Evolutionary conservation across 495 filamentous ascomycete species (phyloP).

Genomic region (Echria macrotheca): DNA sequence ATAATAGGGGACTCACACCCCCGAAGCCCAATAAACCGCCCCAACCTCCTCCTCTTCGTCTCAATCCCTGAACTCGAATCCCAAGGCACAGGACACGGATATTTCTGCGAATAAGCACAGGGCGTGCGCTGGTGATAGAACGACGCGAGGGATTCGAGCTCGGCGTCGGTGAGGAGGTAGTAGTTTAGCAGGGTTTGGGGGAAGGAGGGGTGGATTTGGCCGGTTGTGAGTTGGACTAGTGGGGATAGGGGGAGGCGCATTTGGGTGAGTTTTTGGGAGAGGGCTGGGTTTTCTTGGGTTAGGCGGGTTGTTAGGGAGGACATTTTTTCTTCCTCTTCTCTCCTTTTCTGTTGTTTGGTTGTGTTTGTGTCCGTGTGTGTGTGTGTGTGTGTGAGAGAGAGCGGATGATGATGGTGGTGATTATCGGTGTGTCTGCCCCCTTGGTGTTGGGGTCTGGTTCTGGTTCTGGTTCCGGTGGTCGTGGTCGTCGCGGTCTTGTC

Average conservation of each 20-base stretch:
- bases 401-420: too few species aligned
- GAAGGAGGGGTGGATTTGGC: slow-evolving; percentile 58
- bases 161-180: slow-evolving; percentile 64
- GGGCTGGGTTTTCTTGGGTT: slow-evolving; percentile 29
- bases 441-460: too few species aligned
- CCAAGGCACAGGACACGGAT: slow-evolving; percentile 54
- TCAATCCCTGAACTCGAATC: slow-evolving; percentile 38
- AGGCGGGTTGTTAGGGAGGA: slow-evolving; percentile 25
- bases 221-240: slow-evolving; percentile 54
- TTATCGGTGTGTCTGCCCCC: too few species aligned
- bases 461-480: too few species aligned
- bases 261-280: slow-evolving; percentile 37
- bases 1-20: slow-evolving; percentile 52
- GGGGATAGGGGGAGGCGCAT: slow-evolving; percentile 51
- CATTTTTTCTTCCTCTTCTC: slow-evolving; percentile 11
- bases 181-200: slow-evolving; percentile 61
- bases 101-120: slow-evolving; percentile 46
- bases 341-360: neutral
- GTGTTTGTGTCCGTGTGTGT: neutral
- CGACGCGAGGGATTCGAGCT: slow-evolving; percentile 66
- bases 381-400: neutral
- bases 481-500: neutral
- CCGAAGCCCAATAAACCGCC: slow-evolving; percentile 60
- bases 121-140: slow-evolving; percentile 72
- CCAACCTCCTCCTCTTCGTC: slow-evolving; percentile 57